phyloP scores from a whole-genome alignment of 2,329 filamentous ascomycete species.

The Aspergillus quadricinctus region DNA sequence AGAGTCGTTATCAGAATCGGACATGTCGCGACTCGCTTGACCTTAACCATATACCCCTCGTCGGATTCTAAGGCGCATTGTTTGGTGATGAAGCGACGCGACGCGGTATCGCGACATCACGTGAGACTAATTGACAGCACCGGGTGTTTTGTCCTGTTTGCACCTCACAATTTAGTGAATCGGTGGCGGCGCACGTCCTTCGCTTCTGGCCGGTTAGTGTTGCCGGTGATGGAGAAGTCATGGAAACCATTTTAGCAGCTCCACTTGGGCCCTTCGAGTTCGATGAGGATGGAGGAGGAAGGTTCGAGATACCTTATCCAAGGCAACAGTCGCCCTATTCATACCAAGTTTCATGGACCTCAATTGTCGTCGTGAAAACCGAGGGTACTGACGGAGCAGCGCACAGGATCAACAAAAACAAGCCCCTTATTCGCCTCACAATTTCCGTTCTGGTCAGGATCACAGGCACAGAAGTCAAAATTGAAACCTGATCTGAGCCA shows the following conservation, averaged over 20 bases:
- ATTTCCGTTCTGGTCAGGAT: neutral
- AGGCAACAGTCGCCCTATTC: neutral
- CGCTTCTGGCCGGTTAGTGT: neutral
- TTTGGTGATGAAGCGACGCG: conserved; percentile 4
- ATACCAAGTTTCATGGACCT: neutral
- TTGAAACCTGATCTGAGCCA: neutral
- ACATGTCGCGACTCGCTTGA: conserved; percentile 20
- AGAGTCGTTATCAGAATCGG: conserved; percentile 23
- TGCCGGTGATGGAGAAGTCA: neutral
- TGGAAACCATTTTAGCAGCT: neutral
- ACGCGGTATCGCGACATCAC: conserved; percentile 15
- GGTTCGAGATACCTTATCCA: neutral
- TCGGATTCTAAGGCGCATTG: neutral
- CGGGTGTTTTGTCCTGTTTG: conserved; percentile 1
- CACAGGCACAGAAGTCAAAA: neutral
- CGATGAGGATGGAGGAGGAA: neutral
- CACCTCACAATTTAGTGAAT: neutral
- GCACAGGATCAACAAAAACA: neutral
- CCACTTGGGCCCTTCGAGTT: neutral
- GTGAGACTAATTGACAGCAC: conserved; percentile 4
- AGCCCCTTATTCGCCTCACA: neutral
- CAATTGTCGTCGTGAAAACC: neutral
- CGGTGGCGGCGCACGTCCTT: neutral
- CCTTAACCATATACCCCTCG: neutral
- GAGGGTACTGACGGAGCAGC: neutral